These are phyloP conservation scores for Talaromyces ruber DNA, from an alignment of 495 filamentous ascomycete genomes.

Conservation along the genomic window DNA sequence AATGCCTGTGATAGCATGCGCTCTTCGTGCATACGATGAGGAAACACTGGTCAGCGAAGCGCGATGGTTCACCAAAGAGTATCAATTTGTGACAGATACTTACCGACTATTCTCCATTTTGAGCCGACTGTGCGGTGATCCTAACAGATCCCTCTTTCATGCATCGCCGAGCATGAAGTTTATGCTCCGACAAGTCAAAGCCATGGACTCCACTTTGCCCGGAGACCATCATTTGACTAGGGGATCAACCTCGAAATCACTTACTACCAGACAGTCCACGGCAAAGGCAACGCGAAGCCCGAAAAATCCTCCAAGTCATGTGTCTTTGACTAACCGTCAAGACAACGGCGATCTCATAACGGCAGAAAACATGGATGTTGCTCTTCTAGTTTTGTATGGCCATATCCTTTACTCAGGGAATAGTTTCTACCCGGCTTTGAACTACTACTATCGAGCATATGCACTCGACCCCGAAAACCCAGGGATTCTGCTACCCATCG, in stretches of 20 bases:
- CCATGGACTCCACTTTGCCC: slow-evolving; percentile 61
- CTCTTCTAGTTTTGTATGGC: slow-evolving; percentile 77
- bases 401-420: slow-evolving; percentile 74
- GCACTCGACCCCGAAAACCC: slow-evolving; percentile 69
- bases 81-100: slow-evolving; percentile 74
- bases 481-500: slow-evolving; percentile 60
- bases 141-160: slow-evolving; percentile 41
- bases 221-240: slow-evolving; percentile 14
- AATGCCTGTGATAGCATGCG: slow-evolving; percentile 53
- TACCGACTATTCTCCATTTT: slow-evolving; percentile 73
- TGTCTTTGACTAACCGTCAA: slow-evolving; percentile 41
- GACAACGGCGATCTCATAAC: slow-evolving; percentile 37
- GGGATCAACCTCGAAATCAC: slow-evolving; percentile 7
- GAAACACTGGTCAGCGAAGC: slow-evolving; percentile 54
- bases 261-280: background rate
- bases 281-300: background rate
- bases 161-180: slow-evolving; percentile 69
- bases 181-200: slow-evolving; percentile 82
- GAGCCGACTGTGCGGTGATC: slow-evolving; percentile 51
- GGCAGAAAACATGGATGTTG: slow-evolving; percentile 55
- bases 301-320: slow-evolving; percentile 35
- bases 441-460: slow-evolving; percentile 85
- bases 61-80: slow-evolving; percentile 80
- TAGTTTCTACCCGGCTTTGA: slow-evolving; percentile 73
- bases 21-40: slow-evolving; percentile 69